A percentile compares a stretch with the other conserved stretches of the same genome.
Conservation (phyloP, 2,329 filamentous ascomycete genomes). For the Rhexocercosporidium sp. region DNA sequence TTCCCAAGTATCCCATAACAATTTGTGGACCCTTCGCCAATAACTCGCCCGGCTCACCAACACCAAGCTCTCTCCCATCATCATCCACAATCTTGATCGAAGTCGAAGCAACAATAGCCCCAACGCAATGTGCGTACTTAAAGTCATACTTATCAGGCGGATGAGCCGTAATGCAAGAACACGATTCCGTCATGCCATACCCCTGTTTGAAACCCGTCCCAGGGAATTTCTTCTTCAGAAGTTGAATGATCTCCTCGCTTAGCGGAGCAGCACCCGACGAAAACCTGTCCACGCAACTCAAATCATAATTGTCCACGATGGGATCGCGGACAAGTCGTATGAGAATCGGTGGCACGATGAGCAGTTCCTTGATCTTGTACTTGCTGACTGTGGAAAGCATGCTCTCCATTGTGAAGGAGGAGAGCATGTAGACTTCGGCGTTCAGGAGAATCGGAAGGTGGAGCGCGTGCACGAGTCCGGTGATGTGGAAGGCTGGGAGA, state of each 20-base stretch:
- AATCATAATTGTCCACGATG: slow-evolving; percentile 40
- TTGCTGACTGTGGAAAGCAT: slow-evolving; percentile 67
- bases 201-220: slow-evolving; percentile 52
- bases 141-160: slow-evolving; percentile 60
- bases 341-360: slow-evolving; percentile 76
- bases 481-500: slow-evolving; percentile 64
- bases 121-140: slow-evolving; percentile 61
- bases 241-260: slow-evolving; percentile 42
- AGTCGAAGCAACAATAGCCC: slow-evolving; percentile 61
- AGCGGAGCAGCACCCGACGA: slow-evolving; percentile 56
- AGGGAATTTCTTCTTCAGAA: slow-evolving; percentile 49
- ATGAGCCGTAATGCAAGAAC: slow-evolving; percentile 66
- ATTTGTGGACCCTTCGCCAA: slow-evolving; percentile 75
- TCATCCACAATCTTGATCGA: slow-evolving; percentile 64
- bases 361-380: slow-evolving; percentile 70
- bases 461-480: slow-evolving; percentile 64
- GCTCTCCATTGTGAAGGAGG: slow-evolving; percentile 63
- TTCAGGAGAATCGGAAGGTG: slow-evolving; percentile 68
- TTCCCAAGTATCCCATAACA: slow-evolving; percentile 76
- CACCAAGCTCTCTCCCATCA: slow-evolving; percentile 56
- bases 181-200: slow-evolving; percentile 65
- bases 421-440: slow-evolving; percentile 69
- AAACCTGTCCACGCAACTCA: slow-evolving; percentile 60
- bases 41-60: slow-evolving; percentile 59
- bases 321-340: slow-evolving; percentile 57